phyloP scores from a whole-genome alignment of 2,329 filamentous ascomycete genomes.

The Ophiocordyceps robertsii region DNA sequence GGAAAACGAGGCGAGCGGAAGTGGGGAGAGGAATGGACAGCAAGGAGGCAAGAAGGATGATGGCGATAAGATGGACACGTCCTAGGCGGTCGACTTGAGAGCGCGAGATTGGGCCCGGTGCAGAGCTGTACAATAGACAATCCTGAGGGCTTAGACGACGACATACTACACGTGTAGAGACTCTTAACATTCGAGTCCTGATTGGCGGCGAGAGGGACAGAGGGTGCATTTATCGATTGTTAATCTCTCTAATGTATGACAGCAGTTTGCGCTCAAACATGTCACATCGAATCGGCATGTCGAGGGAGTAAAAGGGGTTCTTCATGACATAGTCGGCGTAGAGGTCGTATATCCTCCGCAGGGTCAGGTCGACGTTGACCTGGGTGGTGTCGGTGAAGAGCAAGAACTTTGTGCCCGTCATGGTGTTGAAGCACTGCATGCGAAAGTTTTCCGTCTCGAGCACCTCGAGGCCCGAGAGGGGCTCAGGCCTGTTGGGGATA shows the following conservation, averaged over 20 bases:
- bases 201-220: no score
- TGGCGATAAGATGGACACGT: conserved; percentile 82
- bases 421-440: conserved; percentile 87
- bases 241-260: conserved; percentile 65
- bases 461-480: conserved; percentile 72
- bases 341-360: conserved; percentile 80
- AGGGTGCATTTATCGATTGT: conserved; percentile 31
- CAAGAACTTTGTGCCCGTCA: conserved; percentile 91
- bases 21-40: conserved; percentile 24
- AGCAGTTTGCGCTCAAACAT: conserved; percentile 80
- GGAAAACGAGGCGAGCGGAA: conserved; percentile 48
- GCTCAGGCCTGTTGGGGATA: conserved; percentile 39
- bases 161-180: no score
- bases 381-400: conserved; percentile 87
- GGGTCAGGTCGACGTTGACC: conserved; percentile 71
- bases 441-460: conserved; percentile 91
- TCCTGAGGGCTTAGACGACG: no score
- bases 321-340: conserved; percentile 99
- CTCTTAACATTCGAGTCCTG: no score
- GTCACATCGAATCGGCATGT: conserved; percentile 95
- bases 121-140: no score
- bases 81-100: conserved; percentile 18
- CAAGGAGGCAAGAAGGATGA: conserved; percentile 34
- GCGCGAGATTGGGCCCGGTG: no score
- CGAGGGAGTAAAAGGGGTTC: conserved; percentile 95